These are phyloP conservation scores for Penicillium antarcticum DNA, from an alignment of 495 filamentous ascomycete genomes.

Conservation along the genomic window DNA sequence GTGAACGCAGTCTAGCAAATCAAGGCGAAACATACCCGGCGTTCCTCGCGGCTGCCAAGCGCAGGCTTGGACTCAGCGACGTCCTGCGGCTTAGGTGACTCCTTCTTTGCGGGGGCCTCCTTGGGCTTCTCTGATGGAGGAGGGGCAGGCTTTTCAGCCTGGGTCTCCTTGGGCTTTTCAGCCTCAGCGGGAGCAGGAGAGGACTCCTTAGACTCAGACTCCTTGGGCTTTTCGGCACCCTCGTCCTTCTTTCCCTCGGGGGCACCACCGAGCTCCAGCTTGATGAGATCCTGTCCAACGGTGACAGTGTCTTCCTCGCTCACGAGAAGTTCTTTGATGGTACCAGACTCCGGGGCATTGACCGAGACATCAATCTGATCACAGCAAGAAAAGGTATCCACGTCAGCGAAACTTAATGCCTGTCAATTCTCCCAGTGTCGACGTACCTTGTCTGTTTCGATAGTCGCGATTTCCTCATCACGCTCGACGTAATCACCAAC, in stretches of 20 bases:
- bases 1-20: neutral
- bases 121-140: slow-evolving; percentile 27
- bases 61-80: slow-evolving; percentile 28
- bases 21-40: slow-evolving; percentile 61
- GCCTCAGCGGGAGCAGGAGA: slow-evolving; percentile 33
- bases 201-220: slow-evolving; percentile 32
- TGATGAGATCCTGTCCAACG: slow-evolving; percentile 88
- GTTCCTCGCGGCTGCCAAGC: slow-evolving; percentile 80
- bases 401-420: slow-evolving; percentile 1
- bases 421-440: neutral
- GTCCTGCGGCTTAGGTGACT: slow-evolving; percentile 25
- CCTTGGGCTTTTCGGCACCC: slow-evolving; percentile 37
- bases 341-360: slow-evolving; percentile 89
- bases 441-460: slow-evolving; percentile 98
- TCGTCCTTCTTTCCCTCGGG: slow-evolving; percentile 54
- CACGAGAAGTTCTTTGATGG: slow-evolving; percentile 86
- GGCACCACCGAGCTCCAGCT: slow-evolving; percentile 74
- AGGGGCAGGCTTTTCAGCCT: slow-evolving; percentile 37
- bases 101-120: slow-evolving; percentile 29
- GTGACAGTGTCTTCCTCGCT: slow-evolving; percentile 95
- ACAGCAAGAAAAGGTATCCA: slow-evolving; percentile 9
- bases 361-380: slow-evolving; percentile 87
- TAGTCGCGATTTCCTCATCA: slow-evolving; percentile 98
- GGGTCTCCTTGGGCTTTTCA: slow-evolving; percentile 41
- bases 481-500: slow-evolving; percentile 92